Evolutionary conservation across 2,329 filamentous ascomycete species (phyloP), one percentile per base, ranked within the genome.

Genomic region (Colletotrichum phormii): DNA sequence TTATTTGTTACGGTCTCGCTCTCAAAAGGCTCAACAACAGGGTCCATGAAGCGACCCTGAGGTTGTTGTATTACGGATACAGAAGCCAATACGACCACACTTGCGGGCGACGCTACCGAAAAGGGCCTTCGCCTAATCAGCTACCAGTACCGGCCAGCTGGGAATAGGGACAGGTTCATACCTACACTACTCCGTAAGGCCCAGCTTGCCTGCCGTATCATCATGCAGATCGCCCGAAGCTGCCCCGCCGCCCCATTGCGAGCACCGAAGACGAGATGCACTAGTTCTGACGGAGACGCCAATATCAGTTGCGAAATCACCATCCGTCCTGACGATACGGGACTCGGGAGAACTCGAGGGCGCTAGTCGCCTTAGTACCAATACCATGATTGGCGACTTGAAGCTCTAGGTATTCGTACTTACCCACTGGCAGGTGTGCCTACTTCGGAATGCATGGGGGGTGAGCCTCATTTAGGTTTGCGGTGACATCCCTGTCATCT

Each of bases 101-200:
- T 42, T 35, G 31, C 66, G 59, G 54, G 54, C 31, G 54, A 72
- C 29, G 57, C 67, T 73, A 62, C 62, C 71, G 67, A 67, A 72
- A 54, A 59, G 37, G 63, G 71, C 37, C 24, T 53, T 64, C 42
- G 57, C 57, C 61, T 59, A 67, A 60, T 64, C 62, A 51, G 42
- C 63, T 58, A 67, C 57, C 57, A 33, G 62, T 67, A 66, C 71
- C 71, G 24, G 63, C 67, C 67, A 62, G 58, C 63, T 73, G 71
- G 71, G 67, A 72, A 67, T 42, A 63, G 53, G 60, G 26, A 60
- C 60, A 29, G 61, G 49, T 61, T 65, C 15, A 51, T 55, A 65
- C 67, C 26, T 29, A 66, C 37, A 18, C 37, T 42, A 42, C 37
- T 29, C 26, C 26, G 26, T 29, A 29, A 29, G 37, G 54, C 37